Conservation (phyloP, 768 basidiomycete species). For the Xanthoconium purpureum region DNA sequence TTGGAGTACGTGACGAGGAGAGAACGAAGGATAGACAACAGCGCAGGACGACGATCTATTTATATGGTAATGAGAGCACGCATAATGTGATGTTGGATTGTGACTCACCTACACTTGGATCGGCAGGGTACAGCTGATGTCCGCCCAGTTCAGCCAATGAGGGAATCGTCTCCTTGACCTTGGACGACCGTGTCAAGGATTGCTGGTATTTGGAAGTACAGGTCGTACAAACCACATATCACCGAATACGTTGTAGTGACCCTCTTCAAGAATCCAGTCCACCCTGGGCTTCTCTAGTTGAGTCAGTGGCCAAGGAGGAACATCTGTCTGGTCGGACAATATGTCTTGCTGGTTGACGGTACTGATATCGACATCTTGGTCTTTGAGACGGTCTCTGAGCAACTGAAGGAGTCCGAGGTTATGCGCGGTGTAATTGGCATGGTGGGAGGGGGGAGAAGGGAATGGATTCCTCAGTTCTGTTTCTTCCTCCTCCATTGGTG, state of each 20-base stretch:
- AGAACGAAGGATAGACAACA: constrained; percentile 69
- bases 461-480: constrained; percentile 82
- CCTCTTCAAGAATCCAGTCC: constrained; percentile 88
- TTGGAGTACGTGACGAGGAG: constrained; percentile 77
- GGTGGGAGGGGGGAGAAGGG: constrained; percentile 85
- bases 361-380: constrained; percentile 35
- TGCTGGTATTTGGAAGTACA: constrained; percentile 9
- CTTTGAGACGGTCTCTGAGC: constrained; percentile 51
- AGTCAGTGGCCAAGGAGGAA: constrained; percentile 74
- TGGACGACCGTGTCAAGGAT: constrained; percentile 12
- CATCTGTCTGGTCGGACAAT: constrained; percentile 65
- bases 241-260: constrained; percentile 80
- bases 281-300: constrained; percentile 84
- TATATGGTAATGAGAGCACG: constrained; percentile 6
- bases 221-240: constrained; percentile 82
- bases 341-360: constrained; percentile 55
- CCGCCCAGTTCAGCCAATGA: constrained; percentile 81
- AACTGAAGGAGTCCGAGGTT: constrained; percentile 69
- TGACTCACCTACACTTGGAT: constrained; percentile 61
- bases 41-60: constrained; percentile 73
- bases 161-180: constrained; percentile 83
- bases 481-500: constrained; percentile 55
- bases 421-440: constrained; percentile 69
- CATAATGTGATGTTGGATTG: background rate
- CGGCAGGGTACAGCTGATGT: constrained; percentile 73